Base-by-base conservation (phyloP, 2,329 filamentous ascomycete genomes). In the Sporothrix sp. region DNA sequence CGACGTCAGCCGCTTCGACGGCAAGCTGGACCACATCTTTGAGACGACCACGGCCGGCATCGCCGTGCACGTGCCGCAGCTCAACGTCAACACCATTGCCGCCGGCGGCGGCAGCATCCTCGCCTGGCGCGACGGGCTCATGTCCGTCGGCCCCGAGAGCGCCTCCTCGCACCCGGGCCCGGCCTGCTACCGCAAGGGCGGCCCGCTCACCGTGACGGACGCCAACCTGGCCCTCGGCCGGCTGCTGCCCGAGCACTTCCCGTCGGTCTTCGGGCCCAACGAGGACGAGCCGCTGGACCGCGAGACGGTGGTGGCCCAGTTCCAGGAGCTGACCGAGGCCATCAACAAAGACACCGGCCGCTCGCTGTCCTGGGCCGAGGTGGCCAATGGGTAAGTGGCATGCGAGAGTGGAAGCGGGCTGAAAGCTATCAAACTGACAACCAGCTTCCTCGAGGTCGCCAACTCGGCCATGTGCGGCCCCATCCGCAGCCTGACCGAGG, bases 21-120 rank as follows among this genome's bases (percentile, higher is more conserved):
- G 82, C 18, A 68, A 78, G 49, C 79, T 83, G 58, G 82, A 85
- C 54, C 81, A 85, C 57, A 78, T 84, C 4, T 84, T 84, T 55
- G 81, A 84, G 58, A 84, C 80, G 0, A 84, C 80, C 2, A 57
- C 38, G 1, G 89, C 90, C 0, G 90, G 89, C n/a, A 85, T 95
- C 95, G 1, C 90, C 88, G 0, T 91, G 95, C 88, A 95, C 59
- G 89, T 85, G 0, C 89, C 90, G 0, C 88, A 95, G 61, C 75
- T 95, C 0, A 88, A 95, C 61, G 95, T 95, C 68, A 95, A 94
- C 65, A 96, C 90, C 0, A 90, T 96, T 1, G 89, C 89, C 6
- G 89, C 90, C 3, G 1, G 74, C 82, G 25, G 72, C 95, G 4
- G 91, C 7, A 54, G 52, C 2, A 71, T 80, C n/a, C 68, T 89